Percentiles rank a stretch among this genome's conserved stretches.
These are phyloP conservation scores for Rhynchosporium agropyri DNA, from an alignment of 2,329 filamentous ascomycete genomes.

Conservation along the genomic window DNA sequence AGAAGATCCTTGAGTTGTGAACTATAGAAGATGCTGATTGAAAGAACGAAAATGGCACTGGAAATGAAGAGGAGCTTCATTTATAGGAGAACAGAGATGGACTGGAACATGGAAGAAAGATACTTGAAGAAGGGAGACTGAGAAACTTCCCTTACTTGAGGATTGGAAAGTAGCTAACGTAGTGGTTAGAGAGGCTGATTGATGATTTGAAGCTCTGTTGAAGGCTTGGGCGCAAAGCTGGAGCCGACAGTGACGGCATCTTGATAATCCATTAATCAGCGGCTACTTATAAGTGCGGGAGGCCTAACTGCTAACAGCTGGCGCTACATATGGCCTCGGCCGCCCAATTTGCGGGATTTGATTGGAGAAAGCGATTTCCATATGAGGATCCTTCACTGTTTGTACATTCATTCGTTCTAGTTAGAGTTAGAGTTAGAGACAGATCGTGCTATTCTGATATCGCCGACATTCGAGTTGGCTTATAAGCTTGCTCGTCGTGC, in stretches of 20 bases:
- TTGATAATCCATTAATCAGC: slow-evolving; percentile 21
- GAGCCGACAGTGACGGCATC: slow-evolving; percentile 6
- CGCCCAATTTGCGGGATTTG: neutral
- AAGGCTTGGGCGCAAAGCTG: neutral
- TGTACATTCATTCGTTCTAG: no score
- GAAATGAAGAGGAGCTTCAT: slow-evolving; percentile 42
- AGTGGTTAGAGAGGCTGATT: slow-evolving; percentile 16
- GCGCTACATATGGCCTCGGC: neutral
- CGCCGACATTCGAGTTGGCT: neutral
- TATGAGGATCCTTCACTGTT: slow-evolving; percentile 4
- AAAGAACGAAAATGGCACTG: slow-evolving; percentile 40
- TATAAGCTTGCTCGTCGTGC: neutral
- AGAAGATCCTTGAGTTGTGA: slow-evolving; percentile 35
- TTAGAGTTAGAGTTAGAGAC: neutral
- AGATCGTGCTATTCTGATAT: neutral
- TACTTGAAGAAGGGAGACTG: slow-evolving; percentile 35
- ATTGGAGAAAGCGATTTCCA: slow-evolving; percentile 15
- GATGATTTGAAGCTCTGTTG: slow-evolving; percentile 1
- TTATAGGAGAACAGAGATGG: slow-evolving; percentile 34
- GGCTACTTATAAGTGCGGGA: neutral
- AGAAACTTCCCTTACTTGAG: slow-evolving; percentile 25
- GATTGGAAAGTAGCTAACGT: slow-evolving; percentile 30
- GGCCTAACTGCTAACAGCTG: slow-evolving; percentile 2
- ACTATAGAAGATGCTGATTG: slow-evolving; percentile 40
- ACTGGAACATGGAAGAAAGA: slow-evolving; percentile 38